These are phyloP conservation scores for Trypanosomatidae sp. DNA, from an alignment of 208 protist genomes.

Conservation along the genomic window DNA sequence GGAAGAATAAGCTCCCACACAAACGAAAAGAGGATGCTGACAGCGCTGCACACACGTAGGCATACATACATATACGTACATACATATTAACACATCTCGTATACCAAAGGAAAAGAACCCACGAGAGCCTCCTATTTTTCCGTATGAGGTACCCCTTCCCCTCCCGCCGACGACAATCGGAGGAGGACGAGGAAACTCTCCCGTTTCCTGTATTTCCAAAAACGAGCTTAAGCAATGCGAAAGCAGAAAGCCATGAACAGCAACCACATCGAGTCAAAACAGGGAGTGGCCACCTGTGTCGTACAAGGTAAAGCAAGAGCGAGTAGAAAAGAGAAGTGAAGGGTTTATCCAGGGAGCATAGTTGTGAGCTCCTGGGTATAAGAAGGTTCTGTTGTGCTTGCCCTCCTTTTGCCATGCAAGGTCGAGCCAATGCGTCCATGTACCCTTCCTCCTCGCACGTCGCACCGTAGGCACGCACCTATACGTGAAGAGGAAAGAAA, in stretches of 20 bases:
- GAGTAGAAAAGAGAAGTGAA: not conserved
- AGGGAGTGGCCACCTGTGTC: not conserved
- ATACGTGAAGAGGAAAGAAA: not conserved
- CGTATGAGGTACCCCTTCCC: not conserved
- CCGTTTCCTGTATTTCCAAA: not conserved
- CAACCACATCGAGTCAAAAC: not conserved
- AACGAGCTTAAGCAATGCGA: not conserved
- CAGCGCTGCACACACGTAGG: not conserved
- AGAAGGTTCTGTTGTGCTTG: no score
- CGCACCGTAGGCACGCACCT: no score
- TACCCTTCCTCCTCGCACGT: not conserved
- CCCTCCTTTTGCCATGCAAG: not conserved
- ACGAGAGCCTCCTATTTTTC: not conserved
- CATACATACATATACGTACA: not conserved
- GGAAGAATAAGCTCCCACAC: not conserved
- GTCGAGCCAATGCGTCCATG: not conserved
- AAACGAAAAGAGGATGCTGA: not conserved
- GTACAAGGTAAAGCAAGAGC: slow-evolving; percentile 1
- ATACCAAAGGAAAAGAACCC: not conserved
- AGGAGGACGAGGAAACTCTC: not conserved
- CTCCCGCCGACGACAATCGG: not conserved
- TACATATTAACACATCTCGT: not conserved
- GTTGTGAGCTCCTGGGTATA: not conserved
- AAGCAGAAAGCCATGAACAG: not conserved
- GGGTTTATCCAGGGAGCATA: not conserved